Conservation (phyloP, 345 rosid genomes). For the Mallotus nudiflorus region DNA sequence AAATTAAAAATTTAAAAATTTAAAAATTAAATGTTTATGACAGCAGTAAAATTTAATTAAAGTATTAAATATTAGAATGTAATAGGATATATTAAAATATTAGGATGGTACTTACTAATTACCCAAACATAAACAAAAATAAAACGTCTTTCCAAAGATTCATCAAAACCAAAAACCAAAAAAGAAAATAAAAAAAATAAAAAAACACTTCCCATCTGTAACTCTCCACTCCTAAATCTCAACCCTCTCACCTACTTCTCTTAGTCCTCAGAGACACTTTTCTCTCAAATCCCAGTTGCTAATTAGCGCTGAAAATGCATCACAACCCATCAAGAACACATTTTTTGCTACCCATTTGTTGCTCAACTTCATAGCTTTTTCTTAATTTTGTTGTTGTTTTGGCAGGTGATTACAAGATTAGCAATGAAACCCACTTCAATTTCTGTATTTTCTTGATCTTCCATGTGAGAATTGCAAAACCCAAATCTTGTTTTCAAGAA, state of each 20-base stretch:
- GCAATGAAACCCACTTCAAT: constrained; percentile 2
- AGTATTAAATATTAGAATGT: no score
- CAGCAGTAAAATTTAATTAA: no score
- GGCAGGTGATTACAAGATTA: constrained; percentile 8
- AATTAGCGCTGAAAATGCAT: constrained; percentile 11
- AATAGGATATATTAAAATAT: no score
- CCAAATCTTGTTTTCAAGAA: constrained; percentile 7
- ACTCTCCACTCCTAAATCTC: constrained; percentile 32
- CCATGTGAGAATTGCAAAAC: constrained; percentile 20
- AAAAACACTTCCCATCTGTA: constrained; percentile 17
- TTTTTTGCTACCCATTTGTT: constrained; percentile 12
- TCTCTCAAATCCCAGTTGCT: constrained; percentile 14
- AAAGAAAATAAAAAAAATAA: neutral
- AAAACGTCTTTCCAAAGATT: constrained; percentile 32
- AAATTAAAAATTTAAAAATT: no score
- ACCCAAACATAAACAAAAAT: constrained; percentile 5
- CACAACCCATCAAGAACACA: constrained; percentile 14
- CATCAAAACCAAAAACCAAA: constrained; percentile 42
- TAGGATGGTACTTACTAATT: no score
- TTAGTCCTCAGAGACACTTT: no score
- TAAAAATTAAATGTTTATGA: no score
- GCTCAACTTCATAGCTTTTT: constrained; percentile 17
- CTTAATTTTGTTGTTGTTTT: neutral
- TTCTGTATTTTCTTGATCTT: neutral
- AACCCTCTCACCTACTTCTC: constrained; percentile 28